These are phyloP conservation scores for Calendula officinalis DNA, from an alignment of 129 eudicot genomes.

Conservation along the genomic window DNA sequence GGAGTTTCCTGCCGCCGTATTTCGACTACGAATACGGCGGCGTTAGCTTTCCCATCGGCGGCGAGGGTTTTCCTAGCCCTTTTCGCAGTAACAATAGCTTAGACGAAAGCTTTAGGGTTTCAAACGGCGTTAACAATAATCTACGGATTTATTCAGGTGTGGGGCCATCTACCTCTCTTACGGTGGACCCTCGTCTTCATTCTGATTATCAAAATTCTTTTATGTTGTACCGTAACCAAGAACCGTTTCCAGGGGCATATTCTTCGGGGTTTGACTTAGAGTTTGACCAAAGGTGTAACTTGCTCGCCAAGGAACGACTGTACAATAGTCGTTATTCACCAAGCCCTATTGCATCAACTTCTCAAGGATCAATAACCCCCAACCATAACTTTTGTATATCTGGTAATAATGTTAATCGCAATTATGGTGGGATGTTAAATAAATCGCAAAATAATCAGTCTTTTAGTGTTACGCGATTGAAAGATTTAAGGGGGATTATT, in stretches of 20 bases:
- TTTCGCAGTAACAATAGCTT: neutral
- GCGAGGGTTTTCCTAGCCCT: constrained; percentile 23
- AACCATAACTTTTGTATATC: neutral
- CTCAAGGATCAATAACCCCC: neutral
- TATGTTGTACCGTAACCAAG: neutral
- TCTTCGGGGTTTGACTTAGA: constrained; percentile 30
- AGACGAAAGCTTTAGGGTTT: constrained; percentile 18
- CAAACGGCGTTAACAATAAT: constrained; percentile 4
- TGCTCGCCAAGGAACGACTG: constrained; percentile 53
- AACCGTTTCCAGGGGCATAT: constrained; percentile 5
- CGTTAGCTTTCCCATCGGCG: constrained; percentile 6
- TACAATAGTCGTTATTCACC: constrained; percentile 8
- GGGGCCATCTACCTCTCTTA: constrained; percentile 14
- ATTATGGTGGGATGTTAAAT: neutral
- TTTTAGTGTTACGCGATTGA: constrained; percentile 16
- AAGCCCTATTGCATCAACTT: neutral
- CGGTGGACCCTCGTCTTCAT: constrained; percentile 37
- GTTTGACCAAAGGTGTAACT: constrained; percentile 39
- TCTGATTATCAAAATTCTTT: neutral
- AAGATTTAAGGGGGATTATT: constrained; percentile 44
- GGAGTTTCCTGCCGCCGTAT: neutral
- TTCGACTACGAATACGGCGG: constrained; percentile 12
- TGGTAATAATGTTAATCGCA: neutral
- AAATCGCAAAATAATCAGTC: constrained; percentile 15
- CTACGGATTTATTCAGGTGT: constrained; percentile 33